phyloP scores from a whole-genome alignment of 2,329 filamentous ascomycete genomes.

The Ascochyta koolunga region DNA sequence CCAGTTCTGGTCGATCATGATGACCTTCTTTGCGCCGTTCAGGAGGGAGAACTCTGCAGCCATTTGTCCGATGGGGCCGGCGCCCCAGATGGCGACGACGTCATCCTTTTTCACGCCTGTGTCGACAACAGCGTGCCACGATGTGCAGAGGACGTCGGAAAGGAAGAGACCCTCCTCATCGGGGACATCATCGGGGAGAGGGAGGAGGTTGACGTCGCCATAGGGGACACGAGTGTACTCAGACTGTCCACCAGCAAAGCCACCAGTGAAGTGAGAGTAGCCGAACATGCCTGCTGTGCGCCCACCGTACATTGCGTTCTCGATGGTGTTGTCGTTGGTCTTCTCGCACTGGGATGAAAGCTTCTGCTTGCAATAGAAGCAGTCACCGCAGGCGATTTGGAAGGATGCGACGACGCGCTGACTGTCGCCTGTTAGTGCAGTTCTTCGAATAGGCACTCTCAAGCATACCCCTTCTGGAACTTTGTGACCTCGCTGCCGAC shows the following conservation, averaged over 20 bases:
- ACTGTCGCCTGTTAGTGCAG: conserved; percentile 32
- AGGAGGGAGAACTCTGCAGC: conserved; percentile 69
- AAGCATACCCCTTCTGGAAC: conserved; percentile 49
- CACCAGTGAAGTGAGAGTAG: conserved; percentile 75
- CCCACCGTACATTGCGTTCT: conserved; percentile 78
- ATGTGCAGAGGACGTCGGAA: conserved; percentile 79
- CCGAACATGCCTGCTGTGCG: conserved; percentile 71
- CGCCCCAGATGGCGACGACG: conserved; percentile 84
- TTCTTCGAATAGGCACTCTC: background rate
- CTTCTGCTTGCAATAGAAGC: conserved; percentile 80
- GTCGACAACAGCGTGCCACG: conserved; percentile 82
- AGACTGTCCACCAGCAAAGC: conserved; percentile 85
- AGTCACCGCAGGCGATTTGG: conserved; percentile 75
- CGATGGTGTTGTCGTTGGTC: conserved; percentile 75
- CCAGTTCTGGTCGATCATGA: conserved; percentile 78
- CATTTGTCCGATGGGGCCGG: conserved; percentile 84
- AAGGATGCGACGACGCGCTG: conserved; percentile 81
- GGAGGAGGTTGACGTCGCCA: conserved; percentile 80
- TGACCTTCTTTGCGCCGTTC: conserved; percentile 77
- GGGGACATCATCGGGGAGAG: conserved; percentile 77
- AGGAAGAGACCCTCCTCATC: conserved; percentile 85
- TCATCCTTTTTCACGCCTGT: conserved; percentile 80
- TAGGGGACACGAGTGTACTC: conserved; percentile 85
- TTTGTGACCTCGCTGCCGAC: conserved; percentile 52
- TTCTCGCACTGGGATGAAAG: conserved; percentile 79